phyloP scores from a whole-genome alignment of 306 rosid genomes.

The Citrullus amarus region DNA sequence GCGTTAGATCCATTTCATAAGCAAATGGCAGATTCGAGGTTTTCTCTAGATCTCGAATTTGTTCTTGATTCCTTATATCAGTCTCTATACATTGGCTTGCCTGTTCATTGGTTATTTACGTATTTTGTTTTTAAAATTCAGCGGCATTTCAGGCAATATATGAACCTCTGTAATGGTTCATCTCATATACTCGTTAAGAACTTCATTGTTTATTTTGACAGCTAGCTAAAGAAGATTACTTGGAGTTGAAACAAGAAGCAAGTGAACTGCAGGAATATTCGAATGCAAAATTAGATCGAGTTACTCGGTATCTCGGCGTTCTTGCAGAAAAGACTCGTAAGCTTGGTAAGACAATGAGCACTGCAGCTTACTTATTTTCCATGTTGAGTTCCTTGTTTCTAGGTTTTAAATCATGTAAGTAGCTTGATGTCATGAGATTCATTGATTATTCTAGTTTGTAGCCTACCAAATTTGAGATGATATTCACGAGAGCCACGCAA shows the following conservation, averaged over 20 bases:
- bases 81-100: neutral
- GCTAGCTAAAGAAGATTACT: conserved; percentile 82
- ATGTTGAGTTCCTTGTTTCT: neutral
- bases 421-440: neutral
- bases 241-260: conserved; percentile 81
- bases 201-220: conserved; percentile 30
- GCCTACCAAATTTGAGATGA: neutral
- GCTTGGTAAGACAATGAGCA: conserved; percentile 43
- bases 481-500: neutral
- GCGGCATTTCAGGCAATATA: neutral
- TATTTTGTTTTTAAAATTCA: neutral
- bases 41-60: neutral
- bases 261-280: conserved; percentile 87
- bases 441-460: neutral
- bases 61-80: neutral
- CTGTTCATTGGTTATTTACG: neutral
- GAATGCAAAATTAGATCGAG: conserved; percentile 88
- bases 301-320: conserved; percentile 87
- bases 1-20: neutral
- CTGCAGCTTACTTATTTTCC: conserved; percentile 1
- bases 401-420: neutral
- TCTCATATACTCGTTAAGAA: conserved; percentile 14
- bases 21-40: neutral
- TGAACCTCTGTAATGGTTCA: neutral
- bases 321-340: conserved; percentile 75